Evolutionary conservation across 2,329 filamentous ascomycete genomes (phyloP).

Genomic region (Ploettnerulaceae sp.): DNA sequence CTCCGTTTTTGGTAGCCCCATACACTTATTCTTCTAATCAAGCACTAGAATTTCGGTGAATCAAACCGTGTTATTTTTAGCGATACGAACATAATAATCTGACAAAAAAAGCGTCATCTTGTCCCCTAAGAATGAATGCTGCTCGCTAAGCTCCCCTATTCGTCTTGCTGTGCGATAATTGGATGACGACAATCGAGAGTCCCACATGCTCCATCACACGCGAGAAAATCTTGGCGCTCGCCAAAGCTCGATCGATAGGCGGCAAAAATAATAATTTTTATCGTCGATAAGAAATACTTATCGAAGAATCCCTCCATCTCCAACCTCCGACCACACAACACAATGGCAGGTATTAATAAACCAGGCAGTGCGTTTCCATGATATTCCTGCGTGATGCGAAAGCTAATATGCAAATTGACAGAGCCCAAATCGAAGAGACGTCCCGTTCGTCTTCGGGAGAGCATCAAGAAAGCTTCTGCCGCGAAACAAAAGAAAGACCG

Average conservation of each 20-base stretch:
- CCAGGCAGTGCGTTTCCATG: conserved; percentile 31
- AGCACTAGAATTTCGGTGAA: no score
- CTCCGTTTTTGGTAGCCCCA: no score
- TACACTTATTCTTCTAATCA: no score
- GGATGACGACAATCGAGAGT: background rate
- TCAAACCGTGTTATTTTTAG: no score
- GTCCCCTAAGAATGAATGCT: no score
- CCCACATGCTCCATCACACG: background rate
- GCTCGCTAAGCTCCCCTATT: background rate
- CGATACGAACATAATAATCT: no score
- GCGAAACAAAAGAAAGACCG: conserved; percentile 87
- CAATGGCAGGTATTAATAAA: conserved; percentile 34
- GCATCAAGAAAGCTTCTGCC: conserved; percentile 87
- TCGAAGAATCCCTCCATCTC: background rate
- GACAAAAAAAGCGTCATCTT: no score
- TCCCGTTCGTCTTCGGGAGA: conserved; percentile 84
- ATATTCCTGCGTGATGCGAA: background rate
- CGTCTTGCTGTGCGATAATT: background rate
- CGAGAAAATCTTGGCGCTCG: conserved; percentile 4
- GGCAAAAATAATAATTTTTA: conserved; percentile 9
- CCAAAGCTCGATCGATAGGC: conserved; percentile 1
- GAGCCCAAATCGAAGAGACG: conserved; percentile 94
- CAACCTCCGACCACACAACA: conserved; percentile 10
- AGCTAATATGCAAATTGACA: conserved; percentile 37
- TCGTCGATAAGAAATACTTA: conserved; percentile 2